phyloP scores from a whole-genome alignment of 163 green algal genomes.

The Smithsoniella earleae region DNA sequence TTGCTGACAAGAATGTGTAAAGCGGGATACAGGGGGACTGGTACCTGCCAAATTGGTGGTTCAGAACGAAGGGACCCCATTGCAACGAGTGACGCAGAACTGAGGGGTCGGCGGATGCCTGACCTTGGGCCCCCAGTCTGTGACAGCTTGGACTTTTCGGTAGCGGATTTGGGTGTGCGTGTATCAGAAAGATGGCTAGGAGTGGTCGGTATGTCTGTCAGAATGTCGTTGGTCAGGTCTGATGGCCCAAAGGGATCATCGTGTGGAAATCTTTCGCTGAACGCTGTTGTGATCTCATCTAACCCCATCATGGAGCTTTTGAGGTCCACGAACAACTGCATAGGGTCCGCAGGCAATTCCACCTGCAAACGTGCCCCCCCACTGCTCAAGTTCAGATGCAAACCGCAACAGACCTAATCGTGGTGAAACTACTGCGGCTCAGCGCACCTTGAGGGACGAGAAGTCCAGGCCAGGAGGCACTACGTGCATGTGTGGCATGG shows the following conservation, averaged over 20 bases:
- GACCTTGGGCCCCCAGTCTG: no score
- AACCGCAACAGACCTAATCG: not conserved
- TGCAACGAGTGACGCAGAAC: conserved; percentile 2
- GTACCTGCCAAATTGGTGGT: conserved; percentile 14
- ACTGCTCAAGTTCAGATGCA: not conserved
- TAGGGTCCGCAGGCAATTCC: conserved; percentile 58
- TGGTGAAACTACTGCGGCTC: no score
- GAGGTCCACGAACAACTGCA: conserved; percentile 43
- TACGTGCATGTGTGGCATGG: conserved; percentile 83
- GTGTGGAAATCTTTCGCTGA: not conserved
- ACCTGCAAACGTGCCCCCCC: conserved; percentile 34
- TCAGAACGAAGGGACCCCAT: conserved; percentile 18
- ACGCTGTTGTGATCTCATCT: not conserved
- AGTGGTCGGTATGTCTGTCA: no score
- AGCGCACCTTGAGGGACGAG: conserved; percentile 67
- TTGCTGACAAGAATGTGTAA: no score
- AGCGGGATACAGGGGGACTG: no score
- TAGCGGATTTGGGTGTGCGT: not conserved
- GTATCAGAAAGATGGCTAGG: not conserved
- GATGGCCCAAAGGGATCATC: not conserved
- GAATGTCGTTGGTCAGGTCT: no score
- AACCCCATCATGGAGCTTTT: conserved; percentile 25
- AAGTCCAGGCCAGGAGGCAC: conserved; percentile 92
- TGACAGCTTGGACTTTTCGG: no score
- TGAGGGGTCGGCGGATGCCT: not conserved